Base-by-base conservation (phyloP, 2,329 filamentous ascomycete species). In the Diaporthe eres region DNA sequence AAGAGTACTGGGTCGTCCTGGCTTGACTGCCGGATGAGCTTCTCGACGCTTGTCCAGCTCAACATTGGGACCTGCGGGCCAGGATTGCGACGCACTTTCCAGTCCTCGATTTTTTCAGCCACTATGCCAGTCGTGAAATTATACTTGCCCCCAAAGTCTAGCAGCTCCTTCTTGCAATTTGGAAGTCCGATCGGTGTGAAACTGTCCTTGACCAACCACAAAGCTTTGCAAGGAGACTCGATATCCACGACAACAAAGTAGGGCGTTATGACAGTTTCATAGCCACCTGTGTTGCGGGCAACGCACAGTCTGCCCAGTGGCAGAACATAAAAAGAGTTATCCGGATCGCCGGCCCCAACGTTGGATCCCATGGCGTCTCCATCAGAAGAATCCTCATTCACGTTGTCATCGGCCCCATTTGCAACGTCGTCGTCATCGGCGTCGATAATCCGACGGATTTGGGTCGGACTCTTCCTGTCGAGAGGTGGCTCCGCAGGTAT, bases 271-370 rank as follows among this genome's bases (percentile, higher is more conserved):
- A 25, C 8, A 3, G 13, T 3, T 28, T 39, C 55, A 7, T 57
- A 2, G 12, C 6, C 47, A 8, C 8, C 65, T 6, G 12, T 5
- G 5, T 19, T 28, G 25, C 42, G 37, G 0, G 49, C 13, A 2
- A 67, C 67, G 4, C 70, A 53, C 4, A 76, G 31, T 6, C 57
- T 67, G 22, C 75, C 75, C 31, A 74, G 65, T n/a, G 65, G 75
- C n/a, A 76, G 22, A 19, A 76, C 49, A n/a, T 34, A 51, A 10
- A 3, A 25, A 37, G 55, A 44, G 13, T 2, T 10, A 8, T 19
- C 39, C 8, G 3, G 22, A 25, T 4, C 17, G 3, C 51, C 7
- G 17, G 51, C 19, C 4, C 4, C 22, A 28, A 34, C 1, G 1
- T n/a, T 10, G 25, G 17, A 25, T n/a, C 8, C 4, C 3, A 17